Evolutionary conservation across 768 basidiomycete species (phyloP), one percentile per base, ranked within the genome.

Genomic region (Calocybe gangraenosa): DNA sequence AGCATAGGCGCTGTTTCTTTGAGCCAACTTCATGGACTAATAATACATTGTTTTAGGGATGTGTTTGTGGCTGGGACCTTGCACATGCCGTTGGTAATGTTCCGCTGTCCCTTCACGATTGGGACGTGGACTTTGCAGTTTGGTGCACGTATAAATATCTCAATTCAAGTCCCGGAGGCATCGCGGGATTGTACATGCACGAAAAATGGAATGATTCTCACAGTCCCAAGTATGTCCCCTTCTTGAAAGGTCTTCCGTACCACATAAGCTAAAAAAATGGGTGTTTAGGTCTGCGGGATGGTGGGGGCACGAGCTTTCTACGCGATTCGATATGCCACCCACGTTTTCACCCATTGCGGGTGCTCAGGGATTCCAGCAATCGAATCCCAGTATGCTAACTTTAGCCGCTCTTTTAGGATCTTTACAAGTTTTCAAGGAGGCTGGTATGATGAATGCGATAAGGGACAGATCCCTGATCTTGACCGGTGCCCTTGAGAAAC

Each of bases 121-220:
- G 96, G 95, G 71, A 79, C 53, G 87, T 91, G 55, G 96, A 99
- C 64, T 98, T 97, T 61, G 96, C 95, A 2, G 94, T 94, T 28
- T 98, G 95, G 92, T 99, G 96, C 64, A 88, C 92, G 23, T 99
- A 98, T 77, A 98, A 90, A 68, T 99, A 97, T 63, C 78, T 97
- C 48, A 98, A 97, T 68, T 87, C 93, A 14, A 92, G 95, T 4
- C 93, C 96, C 9, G 95, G 95, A 17, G 92, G 87, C n/a, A 94
- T 98, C 47, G 96, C 81, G n/a, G 95, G 94, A 4, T 72, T 94
- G 46, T 99, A 83, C 58, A 71, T 95, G 8, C 92, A 96, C 59
- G 80, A 86, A 46, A 85, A 80, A 62, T 92, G 88, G 88, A 74
- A 85, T 53, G 68, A 74, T 37, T 67, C 61, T 34, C 66, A 79